These are phyloP conservation scores for Hypoxylon sp. DNA, from an alignment of 2,329 filamentous ascomycete genomes.

Conservation along the genomic window DNA sequence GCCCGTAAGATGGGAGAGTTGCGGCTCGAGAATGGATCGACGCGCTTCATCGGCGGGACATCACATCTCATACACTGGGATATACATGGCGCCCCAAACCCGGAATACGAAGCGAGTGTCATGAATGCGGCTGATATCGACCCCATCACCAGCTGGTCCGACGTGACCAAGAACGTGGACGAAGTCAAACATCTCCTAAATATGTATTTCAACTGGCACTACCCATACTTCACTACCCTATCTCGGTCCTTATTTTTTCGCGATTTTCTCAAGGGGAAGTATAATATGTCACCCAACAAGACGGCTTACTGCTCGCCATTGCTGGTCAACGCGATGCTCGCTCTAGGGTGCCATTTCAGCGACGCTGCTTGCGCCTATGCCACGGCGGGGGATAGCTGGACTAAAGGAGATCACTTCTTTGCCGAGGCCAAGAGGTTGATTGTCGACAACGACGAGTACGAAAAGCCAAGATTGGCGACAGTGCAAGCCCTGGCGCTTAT, in stretches of 20 bases:
- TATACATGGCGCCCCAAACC: conserved; percentile 52
- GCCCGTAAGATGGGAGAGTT: conserved; percentile 94
- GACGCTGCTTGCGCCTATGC: conserved; percentile 75
- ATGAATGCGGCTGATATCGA: conserved; percentile 65
- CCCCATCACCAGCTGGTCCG: conserved; percentile 85
- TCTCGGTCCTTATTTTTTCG: conserved; percentile 86
- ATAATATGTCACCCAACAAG: conserved; percentile 56
- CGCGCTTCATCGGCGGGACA: conserved; percentile 92
- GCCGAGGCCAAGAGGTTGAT: conserved; percentile 90
- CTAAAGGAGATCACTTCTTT: conserved; percentile 96
- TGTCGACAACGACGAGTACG: conserved; percentile 90
- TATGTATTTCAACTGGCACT: conserved; percentile 99
- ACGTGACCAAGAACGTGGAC: conserved; percentile 79
- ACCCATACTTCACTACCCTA: conserved; percentile 92
- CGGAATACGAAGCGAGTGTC: conserved; percentile 55
- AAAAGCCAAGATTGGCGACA: conserved; percentile 85
- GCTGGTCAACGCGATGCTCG: conserved; percentile 92
- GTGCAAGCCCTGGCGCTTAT: conserved; percentile 94
- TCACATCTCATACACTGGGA: conserved; percentile 89
- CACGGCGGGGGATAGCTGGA: conserved; percentile 76
- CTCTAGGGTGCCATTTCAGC: conserved; percentile 93
- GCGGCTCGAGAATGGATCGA: conserved; percentile 83
- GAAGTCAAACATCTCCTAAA: conserved; percentile 88
- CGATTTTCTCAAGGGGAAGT: conserved; percentile 79
- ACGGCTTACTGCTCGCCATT: conserved; percentile 86